These are phyloP conservation scores for Paecilomyces formosus DNA, from an alignment of 2,329 filamentous ascomycete genomes.

Conservation along the genomic window DNA sequence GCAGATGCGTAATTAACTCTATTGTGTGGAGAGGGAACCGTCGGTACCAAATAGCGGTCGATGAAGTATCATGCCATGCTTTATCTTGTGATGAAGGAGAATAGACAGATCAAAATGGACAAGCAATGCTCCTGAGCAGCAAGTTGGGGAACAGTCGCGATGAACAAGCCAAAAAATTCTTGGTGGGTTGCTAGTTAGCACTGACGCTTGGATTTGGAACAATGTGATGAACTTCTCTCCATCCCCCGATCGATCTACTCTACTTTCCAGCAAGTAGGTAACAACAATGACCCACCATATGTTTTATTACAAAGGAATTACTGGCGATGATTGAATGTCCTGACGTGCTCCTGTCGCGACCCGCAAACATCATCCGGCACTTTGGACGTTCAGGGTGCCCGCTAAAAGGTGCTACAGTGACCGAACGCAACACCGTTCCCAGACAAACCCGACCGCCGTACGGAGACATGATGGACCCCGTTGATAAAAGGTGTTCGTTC, in stretches of 20 bases:
- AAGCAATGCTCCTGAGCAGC: no score
- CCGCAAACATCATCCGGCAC: neutral
- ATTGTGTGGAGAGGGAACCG: neutral
- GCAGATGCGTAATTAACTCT: neutral
- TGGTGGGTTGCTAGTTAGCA: no score
- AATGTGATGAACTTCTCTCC: neutral
- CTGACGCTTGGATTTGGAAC: neutral
- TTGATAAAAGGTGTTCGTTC: neutral
- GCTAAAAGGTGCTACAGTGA: neutral
- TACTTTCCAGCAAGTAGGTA: neutral
- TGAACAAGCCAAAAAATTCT: no score
- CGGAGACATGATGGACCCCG: neutral
- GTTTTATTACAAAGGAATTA: neutral
- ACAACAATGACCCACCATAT: neutral
- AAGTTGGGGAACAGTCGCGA: no score
- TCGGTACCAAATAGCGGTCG: neutral
- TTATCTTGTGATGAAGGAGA: neutral
- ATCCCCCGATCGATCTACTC: neutral
- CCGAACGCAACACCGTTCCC: neutral
- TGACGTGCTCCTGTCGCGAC: neutral
- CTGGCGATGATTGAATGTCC: neutral
- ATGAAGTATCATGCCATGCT: neutral
- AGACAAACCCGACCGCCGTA: neutral
- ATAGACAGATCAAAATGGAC: neutral
- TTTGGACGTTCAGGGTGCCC: neutral